Conservation (phyloP, 257 asterid genomes). For the Nicotiana obtusifolia region DNA sequence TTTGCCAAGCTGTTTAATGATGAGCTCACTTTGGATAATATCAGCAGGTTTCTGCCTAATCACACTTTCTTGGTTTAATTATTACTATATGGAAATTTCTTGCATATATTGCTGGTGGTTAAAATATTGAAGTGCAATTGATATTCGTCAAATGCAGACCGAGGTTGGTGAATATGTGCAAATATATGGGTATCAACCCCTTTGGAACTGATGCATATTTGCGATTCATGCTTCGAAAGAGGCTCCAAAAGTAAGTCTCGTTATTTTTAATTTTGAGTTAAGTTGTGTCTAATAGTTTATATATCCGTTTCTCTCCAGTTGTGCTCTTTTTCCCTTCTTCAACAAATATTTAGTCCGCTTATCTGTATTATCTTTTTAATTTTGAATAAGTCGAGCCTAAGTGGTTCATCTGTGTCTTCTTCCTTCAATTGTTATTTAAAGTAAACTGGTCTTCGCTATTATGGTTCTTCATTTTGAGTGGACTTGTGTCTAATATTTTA, state of each 20-base stretch:
- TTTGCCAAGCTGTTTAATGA: conserved; percentile 93
- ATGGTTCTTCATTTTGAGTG: conserved; percentile 4
- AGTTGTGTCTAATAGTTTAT: neutral
- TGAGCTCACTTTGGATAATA: conserved; percentile 88
- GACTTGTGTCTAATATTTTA: neutral
- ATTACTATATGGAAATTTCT: conserved; percentile 14
- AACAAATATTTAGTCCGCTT: neutral
- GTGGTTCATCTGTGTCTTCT: neutral
- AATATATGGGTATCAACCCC: conserved; percentile 83
- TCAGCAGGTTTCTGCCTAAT: conserved; percentile 58
- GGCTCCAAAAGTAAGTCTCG: conserved; percentile 56
- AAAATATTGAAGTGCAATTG: neutral
- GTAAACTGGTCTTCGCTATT: neutral
- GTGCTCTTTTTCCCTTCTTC: neutral
- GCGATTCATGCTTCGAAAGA: conserved; percentile 80
- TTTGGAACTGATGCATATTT: conserved; percentile 84
- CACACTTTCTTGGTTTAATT: neutral
- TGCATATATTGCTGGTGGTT: neutral
- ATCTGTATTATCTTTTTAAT: neutral
- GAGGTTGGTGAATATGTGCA: conserved; percentile 90
- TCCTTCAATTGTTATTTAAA: neutral
- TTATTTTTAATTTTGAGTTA: conserved; percentile 16
- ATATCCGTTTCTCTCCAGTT: neutral
- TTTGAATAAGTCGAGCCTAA: neutral
- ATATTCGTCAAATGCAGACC: conserved; percentile 42